A percentile compares a stretch with the other conserved stretches of the same genome.
These are phyloP conservation scores for Populus hybrid DNA, from an alignment of 441 rosid genomes.

Conservation along the genomic window DNA sequence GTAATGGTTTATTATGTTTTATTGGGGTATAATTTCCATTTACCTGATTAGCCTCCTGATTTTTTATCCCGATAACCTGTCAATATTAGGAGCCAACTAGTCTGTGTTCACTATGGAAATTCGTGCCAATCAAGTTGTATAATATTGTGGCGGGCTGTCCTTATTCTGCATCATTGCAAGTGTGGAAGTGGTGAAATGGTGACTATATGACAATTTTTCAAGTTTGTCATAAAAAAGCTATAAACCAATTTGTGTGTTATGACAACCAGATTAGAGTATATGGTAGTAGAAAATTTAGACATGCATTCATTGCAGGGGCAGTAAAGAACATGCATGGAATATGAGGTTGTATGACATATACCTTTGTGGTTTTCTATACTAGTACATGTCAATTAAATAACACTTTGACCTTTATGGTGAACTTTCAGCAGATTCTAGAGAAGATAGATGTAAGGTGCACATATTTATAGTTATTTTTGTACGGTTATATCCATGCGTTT, in stretches of 20 bases:
- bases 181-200: neutral
- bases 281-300: neutral
- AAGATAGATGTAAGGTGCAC: neutral
- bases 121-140: constrained; percentile 2
- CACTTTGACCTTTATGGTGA: neutral
- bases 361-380: neutral
- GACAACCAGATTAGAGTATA: neutral
- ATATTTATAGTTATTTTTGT: neutral
- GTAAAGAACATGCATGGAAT: neutral
- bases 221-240: neutral
- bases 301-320: neutral
- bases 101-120: neutral
- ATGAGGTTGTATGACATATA: neutral
- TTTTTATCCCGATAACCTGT: neutral
- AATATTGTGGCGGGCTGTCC: neutral
- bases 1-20: constrained; percentile 37
- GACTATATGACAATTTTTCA: neutral
- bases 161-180: neutral
- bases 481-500: neutral
- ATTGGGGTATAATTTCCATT: neutral
- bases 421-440: neutral
- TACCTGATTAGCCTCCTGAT: neutral
- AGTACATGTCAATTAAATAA: neutral
- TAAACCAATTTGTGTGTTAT: neutral
- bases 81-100: neutral